Base-by-base conservation (phyloP, 1,284 basidiomycete genomes). In the Leccinum fuscescens region DNA sequence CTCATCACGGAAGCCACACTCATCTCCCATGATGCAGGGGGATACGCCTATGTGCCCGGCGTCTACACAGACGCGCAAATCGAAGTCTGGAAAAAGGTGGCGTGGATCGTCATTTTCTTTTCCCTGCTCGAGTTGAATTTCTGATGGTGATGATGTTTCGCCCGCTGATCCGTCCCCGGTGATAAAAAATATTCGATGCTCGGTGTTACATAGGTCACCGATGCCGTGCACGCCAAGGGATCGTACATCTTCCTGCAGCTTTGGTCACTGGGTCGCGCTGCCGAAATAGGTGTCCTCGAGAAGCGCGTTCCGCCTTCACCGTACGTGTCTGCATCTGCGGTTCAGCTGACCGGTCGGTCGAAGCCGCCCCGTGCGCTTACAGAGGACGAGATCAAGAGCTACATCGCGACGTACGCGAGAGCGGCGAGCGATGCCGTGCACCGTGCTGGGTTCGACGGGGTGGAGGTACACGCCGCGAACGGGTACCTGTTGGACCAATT, bases 191-290 rank as follows among this genome's bases (percentile, higher is more conserved):
- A 39, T n/a, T n/a, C 4, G 37, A 39, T 44, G 42, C 17, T 44
- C 42, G n/a, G 15, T 44, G 39, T 44, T 11, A 20, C 33, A 35
- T 31, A 72, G 68, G 61, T 79, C 39, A 73, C 72, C 20, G 74
- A 72, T 14, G 75, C 71, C 2, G 79, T 82, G 0, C 80, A 81
- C 62, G 73, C 73, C 27, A 76, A 78, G 62, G 75, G 73, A 7
- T 76, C 73, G 0, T 67, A 68, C 64, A 76, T 82, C 57, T 79
- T 70, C 63, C 27, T 71, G 3, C 81, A 82, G 63, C 69, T 80
- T 1, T 80, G 79, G 80, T 76, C 78, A 0, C 65, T 79, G 12
- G 80, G 78, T 6, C 74, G 79, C 2, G 65, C 70, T 0, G 76
- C 78, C 9, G 54, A 69, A 0, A 60, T 61, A 4, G 44, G 22